These are phyloP conservation scores for Cubamyces sp. DNA, from an alignment of 768 basidiomycete species.

Conservation along the genomic window DNA sequence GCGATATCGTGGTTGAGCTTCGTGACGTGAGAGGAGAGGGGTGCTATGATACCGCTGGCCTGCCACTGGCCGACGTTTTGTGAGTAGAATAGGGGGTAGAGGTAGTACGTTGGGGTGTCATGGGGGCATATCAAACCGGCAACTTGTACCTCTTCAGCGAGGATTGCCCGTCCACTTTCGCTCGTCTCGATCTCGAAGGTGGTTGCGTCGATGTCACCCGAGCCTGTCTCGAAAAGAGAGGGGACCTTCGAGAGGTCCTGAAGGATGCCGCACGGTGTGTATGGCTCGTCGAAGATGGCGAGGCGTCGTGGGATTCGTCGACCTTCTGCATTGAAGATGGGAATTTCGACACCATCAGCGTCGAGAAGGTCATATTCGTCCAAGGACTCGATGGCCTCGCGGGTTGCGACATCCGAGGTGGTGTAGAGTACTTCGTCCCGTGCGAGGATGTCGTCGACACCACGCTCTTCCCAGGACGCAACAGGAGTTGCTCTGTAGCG, in stretches of 20 bases:
- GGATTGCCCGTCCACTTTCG: too few species aligned
- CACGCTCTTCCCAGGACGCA: background rate
- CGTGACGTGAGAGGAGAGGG: background rate
- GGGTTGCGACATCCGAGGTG: background rate
- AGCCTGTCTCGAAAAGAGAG: background rate
- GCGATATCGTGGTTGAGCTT: background rate
- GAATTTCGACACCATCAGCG: background rate
- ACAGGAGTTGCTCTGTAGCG: background rate
- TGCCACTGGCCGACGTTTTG: background rate
- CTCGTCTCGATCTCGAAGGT: too few species aligned
- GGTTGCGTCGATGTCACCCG: background rate
- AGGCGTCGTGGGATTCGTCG: background rate
- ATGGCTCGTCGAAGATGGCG: background rate
- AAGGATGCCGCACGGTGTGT: background rate
- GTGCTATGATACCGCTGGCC: background rate
- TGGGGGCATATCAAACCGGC: too few species aligned
- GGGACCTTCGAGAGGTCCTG: background rate
- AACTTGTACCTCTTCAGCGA: too few species aligned
- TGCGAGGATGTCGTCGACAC: background rate
- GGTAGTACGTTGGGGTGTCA: background rate
- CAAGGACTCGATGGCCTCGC: background rate
- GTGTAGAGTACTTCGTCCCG: background rate
- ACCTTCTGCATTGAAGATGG: background rate
- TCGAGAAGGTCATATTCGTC: background rate
- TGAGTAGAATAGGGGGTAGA: background rate